These are phyloP conservation scores for Brassica incana DNA, from an alignment of 345 rosid species.

Conservation along the genomic window DNA sequence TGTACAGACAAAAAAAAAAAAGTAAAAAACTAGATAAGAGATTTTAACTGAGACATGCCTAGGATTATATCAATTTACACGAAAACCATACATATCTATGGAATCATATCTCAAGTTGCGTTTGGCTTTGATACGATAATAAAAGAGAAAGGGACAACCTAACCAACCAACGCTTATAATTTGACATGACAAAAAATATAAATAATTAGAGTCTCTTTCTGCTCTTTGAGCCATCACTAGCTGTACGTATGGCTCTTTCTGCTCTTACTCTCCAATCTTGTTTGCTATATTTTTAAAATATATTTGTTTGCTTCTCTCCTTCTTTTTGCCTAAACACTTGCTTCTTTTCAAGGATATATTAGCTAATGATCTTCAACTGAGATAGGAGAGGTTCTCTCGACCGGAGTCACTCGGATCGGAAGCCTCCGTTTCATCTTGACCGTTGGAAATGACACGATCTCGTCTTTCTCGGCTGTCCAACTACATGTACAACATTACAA, in stretches of 20 bases:
- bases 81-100: not conserved
- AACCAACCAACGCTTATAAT: slow-evolving; percentile 34
- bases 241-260: slow-evolving; percentile 42
- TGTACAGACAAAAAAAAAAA: not conserved
- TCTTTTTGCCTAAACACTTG: slow-evolving; percentile 16
- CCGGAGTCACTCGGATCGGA: slow-evolving; percentile 51
- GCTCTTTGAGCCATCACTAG: slow-evolving; percentile 34
- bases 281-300: not conserved
- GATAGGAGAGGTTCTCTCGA: slow-evolving; percentile 12
- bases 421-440: slow-evolving; percentile 68
- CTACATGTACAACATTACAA: slow-evolving; percentile 40
- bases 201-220: slow-evolving; percentile 29
- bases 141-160: slow-evolving; percentile 41
- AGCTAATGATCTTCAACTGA: not conserved
- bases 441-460: slow-evolving; percentile 64
- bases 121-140: slow-evolving; percentile 35
- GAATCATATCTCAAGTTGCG: slow-evolving; percentile 33
- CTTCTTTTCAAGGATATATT: not conserved
- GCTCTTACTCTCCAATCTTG: slow-evolving; percentile 31
- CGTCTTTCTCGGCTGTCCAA: slow-evolving; percentile 65
- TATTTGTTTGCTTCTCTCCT: not conserved
- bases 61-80: slow-evolving; percentile 15
- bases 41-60: not conserved
- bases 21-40: not conserved
- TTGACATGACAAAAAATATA: slow-evolving; percentile 25